A percentile compares a stretch with the other conserved stretches of the same genome.
phyloP scores from a whole-genome alignment of 345 rosid species.

The Eucalyptus guilfoylei region DNA sequence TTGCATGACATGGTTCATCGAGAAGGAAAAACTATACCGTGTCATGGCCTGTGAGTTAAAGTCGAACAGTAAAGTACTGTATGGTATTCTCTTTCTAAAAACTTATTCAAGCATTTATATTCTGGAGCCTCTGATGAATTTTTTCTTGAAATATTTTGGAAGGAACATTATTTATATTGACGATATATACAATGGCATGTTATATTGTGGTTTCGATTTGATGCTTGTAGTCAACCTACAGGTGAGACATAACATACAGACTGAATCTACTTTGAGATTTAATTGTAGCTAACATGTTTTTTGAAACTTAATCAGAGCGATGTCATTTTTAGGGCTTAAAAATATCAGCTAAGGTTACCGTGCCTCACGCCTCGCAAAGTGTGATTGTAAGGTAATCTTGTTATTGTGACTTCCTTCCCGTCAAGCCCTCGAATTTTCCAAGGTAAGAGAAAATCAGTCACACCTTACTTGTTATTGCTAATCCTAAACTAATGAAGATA shows the following conservation, averaged over 20 bases:
- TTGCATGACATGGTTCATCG: no score
- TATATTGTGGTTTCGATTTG: not conserved
- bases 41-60: no score
- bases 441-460: not conserved
- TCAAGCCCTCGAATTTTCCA: not conserved
- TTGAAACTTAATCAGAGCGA: not conserved
- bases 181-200: not conserved
- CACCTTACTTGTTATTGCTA: not conserved
- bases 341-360: not conserved
- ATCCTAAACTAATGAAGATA: not conserved
- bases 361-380: not conserved
- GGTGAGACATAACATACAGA: not conserved
- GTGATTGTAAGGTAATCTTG: not conserved
- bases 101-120: not conserved
- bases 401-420: not conserved
- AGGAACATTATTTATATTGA: no score
- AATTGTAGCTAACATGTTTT: accelerated
- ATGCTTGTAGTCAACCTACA: not conserved
- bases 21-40: no score
- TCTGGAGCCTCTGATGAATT: not conserved
- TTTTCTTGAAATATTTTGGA: no score
- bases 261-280: accelerated
- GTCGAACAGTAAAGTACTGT: no score
- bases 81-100: no score
- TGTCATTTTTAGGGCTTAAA: not conserved